Percentiles rank a stretch among this genome's conserved stretches.
Evolutionary conservation across 2,329 filamentous ascomycete genomes (phyloP).

Genomic region (Penicillium freii): DNA sequence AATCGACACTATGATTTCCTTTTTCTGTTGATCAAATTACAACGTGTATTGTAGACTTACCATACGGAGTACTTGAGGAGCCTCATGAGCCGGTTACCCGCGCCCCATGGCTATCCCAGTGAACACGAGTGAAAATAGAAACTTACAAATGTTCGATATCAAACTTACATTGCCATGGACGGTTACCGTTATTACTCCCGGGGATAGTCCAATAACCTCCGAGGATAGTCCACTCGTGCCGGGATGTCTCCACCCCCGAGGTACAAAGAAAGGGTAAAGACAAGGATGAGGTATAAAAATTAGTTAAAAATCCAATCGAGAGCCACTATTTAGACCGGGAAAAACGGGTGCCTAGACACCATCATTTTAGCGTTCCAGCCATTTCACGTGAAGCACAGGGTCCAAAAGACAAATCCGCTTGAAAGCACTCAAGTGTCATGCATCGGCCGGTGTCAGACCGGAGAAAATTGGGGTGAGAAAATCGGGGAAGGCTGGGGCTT

Average conservation of each 20-base stretch:
- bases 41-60: not conserved
- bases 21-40: not conserved
- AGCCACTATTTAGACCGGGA: not conserved
- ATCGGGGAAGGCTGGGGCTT: not conserved
- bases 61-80: constrained; percentile 7
- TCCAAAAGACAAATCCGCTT: not conserved
- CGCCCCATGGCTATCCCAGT: not conserved
- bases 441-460: constrained; percentile 2
- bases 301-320: not conserved
- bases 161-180: not conserved
- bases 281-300: not conserved
- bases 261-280: not conserved
- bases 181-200: not conserved
- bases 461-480: constrained; percentile 7
- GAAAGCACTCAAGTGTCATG: constrained; percentile 5
- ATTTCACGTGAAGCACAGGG: constrained; percentile 9
- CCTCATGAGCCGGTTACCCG: constrained; percentile 17
- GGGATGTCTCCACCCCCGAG: not conserved
- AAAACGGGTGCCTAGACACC: not conserved
- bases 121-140: not conserved
- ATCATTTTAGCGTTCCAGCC: not conserved
- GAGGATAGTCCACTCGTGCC: not conserved
- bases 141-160: not conserved
- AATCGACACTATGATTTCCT: not conserved
- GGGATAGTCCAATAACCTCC: not conserved